Conservation (phyloP, 208 protist species). For the Naegleria fowleri region DNA sequence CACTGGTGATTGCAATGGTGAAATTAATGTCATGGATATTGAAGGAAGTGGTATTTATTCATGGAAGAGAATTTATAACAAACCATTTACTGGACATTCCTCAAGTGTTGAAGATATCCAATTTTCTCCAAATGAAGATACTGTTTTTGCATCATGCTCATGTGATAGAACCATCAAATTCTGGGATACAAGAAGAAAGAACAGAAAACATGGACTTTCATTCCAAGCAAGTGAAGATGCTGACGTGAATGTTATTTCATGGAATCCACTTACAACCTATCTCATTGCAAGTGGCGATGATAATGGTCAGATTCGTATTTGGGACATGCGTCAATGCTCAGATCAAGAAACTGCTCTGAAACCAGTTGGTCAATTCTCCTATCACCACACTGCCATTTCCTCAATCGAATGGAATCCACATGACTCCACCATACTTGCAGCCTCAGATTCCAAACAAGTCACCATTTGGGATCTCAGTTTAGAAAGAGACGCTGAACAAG, state of each 20-base stretch:
- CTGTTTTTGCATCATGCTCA: constrained; percentile 70
- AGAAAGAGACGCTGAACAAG: constrained; percentile 86
- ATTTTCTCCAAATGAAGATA: constrained; percentile 85
- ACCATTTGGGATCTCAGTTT: constrained; percentile 96
- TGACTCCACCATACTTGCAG: constrained; percentile 87
- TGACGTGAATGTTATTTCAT: constrained; percentile 96
- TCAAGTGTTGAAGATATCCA: constrained; percentile 91
- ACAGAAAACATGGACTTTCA: constrained; percentile 27
- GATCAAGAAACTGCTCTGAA: constrained; percentile 27
- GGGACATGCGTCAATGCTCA: constrained; percentile 87
- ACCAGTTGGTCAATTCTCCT: constrained; percentile 74
- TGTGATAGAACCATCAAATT: constrained; percentile 71
- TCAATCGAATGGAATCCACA: constrained; percentile 91
- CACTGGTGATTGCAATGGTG: constrained; percentile 82
- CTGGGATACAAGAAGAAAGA: constrained; percentile 82
- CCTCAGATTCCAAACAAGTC: constrained; percentile 76
- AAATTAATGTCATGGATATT: constrained; percentile 60
- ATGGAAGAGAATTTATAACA: neutral
- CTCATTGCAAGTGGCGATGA: constrained; percentile 92
- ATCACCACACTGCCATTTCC: constrained; percentile 82
- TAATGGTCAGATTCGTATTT: constrained; percentile 89
- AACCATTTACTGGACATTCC: constrained; percentile 58
- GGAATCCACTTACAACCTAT: constrained; percentile 83
- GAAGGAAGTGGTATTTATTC: neutral
- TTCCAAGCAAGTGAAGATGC: constrained; percentile 32